These are phyloP conservation scores for Scheffersomyces lignosus DNA, from an alignment of 805 yeast genomes.

Conservation along the genomic window DNA sequence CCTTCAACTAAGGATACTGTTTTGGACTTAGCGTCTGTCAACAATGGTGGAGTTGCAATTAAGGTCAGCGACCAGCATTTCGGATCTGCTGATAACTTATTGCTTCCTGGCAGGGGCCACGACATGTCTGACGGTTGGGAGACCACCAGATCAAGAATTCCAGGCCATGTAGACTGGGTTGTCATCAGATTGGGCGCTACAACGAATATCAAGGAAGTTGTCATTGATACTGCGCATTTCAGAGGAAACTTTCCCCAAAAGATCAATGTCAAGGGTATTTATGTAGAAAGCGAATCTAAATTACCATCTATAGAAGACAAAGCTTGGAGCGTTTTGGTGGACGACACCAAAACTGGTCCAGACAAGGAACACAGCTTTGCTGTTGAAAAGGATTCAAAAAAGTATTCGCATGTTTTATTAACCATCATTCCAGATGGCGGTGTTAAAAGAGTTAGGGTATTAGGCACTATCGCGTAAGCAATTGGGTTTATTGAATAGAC, in stretches of 20 bases:
- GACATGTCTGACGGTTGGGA: constrained; percentile 99
- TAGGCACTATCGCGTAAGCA: constrained; percentile 49
- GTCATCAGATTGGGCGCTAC: constrained; percentile 73
- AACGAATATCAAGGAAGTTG: constrained; percentile 55
- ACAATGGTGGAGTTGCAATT: constrained; percentile 87
- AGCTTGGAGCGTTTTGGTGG: constrained; percentile 66
- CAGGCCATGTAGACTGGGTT: constrained; percentile 92
- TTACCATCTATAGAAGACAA: constrained; percentile 44
- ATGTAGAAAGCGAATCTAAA: constrained; percentile 23
- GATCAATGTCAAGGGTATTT: constrained; percentile 65
- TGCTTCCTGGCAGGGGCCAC: constrained; percentile 90
- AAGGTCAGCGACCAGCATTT: constrained; percentile 89
- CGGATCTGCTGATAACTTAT: constrained; percentile 84
- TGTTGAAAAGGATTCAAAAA: constrained; percentile 22
- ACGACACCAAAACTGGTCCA: constrained; percentile 73
- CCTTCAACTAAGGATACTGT: constrained; percentile 47
- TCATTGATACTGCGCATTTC: constrained; percentile 90
- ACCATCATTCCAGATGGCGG: constrained; percentile 97
- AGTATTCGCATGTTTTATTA: constrained; percentile 69
- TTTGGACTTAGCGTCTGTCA: constrained; percentile 77
- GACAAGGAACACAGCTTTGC: constrained; percentile 72
- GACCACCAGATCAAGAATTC: constrained; percentile 80
- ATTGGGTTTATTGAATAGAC: no score
- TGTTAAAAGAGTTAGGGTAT: constrained; percentile 83
- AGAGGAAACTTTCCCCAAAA: constrained; percentile 93